A percentile compares a stretch with the other conserved stretches of the same genome.
phyloP scores from a whole-genome alignment of 148 eudicot species.

The Agrostemma githago region DNA sequence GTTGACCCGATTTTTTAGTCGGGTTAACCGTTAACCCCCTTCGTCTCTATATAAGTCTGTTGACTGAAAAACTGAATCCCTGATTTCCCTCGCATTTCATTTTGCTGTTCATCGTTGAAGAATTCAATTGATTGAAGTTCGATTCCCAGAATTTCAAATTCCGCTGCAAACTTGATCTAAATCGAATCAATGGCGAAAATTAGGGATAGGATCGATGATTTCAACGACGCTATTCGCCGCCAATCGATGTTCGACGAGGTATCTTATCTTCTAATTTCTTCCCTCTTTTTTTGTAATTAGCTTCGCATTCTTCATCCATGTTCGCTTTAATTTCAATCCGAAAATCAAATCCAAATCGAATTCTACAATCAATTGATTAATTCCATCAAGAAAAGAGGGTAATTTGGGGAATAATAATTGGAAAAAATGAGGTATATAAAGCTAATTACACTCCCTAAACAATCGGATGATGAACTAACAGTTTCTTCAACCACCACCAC shows the following conservation, averaged over 20 bases:
- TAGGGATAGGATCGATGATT: constrained; percentile 87
- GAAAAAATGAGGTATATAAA: constrained; percentile 26
- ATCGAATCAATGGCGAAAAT: constrained; percentile 51
- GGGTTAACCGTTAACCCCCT: no score
- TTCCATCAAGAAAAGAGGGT: not conserved
- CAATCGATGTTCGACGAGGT: constrained; percentile 73
- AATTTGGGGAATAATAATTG: not conserved
- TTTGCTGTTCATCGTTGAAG: not conserved
- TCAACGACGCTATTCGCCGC: constrained; percentile 74
- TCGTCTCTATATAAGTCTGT: no score
- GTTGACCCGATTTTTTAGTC: no score
- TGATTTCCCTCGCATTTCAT: not conserved
- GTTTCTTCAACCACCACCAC: not conserved
- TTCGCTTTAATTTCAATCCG: not conserved
- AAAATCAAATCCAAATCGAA: no score
- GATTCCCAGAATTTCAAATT: not conserved
- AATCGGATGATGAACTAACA: constrained; percentile 23
- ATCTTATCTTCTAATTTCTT: not conserved
- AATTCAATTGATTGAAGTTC: not conserved
- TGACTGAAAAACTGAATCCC: not conserved
- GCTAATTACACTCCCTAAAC: constrained; percentile 13
- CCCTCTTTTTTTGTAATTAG: not conserved
- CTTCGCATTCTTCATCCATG: not conserved
- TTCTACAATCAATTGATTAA: no score
- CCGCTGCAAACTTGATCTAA: constrained; percentile 1